Percentiles rank a stretch among this genome's conserved stretches.
These are phyloP conservation scores for Kwoniella newhampshirensis DNA, from an alignment of 768 basidiomycete species.

Conservation along the genomic window DNA sequence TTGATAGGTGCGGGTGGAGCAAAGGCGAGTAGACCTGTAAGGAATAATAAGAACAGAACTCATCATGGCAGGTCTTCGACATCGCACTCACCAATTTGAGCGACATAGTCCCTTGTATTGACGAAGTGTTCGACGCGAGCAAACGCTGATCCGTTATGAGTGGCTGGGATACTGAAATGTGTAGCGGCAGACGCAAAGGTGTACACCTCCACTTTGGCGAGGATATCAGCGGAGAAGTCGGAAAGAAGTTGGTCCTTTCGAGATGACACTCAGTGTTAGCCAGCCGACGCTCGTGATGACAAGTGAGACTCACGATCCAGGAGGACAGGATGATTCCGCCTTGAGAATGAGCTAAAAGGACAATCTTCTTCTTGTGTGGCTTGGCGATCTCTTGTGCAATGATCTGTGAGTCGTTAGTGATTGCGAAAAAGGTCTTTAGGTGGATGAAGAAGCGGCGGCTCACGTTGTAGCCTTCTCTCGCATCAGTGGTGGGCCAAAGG, in stretches of 20 bases:
- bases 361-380: constrained; percentile 28
- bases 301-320: constrained; percentile 24
- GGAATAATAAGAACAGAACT: background rate
- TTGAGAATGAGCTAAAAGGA: constrained; percentile 45
- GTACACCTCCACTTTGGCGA: constrained; percentile 42
- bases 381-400: constrained; percentile 24
- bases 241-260: constrained; percentile 32
- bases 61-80: background rate
- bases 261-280: background rate
- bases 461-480: constrained; percentile 31
- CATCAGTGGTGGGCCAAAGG: constrained; percentile 21
- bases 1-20: constrained; percentile 21
- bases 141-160: constrained; percentile 16
- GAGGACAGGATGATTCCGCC: constrained; percentile 41
- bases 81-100: constrained; percentile 31
- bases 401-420: constrained; percentile 1
- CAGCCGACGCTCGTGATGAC: background rate
- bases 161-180: constrained; percentile 34
- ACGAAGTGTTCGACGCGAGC: constrained; percentile 39
- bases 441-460: background rate
- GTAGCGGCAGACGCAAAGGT: constrained; percentile 44
- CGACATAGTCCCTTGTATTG: constrained; percentile 37
- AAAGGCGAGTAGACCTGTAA: constrained; percentile 27
- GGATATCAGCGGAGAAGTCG: constrained; percentile 30
- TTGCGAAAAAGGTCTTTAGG: background rate